Evolutionary conservation across 495 filamentous ascomycete species (phyloP).

Genomic region (Amphirosellinia nigrospora): DNA sequence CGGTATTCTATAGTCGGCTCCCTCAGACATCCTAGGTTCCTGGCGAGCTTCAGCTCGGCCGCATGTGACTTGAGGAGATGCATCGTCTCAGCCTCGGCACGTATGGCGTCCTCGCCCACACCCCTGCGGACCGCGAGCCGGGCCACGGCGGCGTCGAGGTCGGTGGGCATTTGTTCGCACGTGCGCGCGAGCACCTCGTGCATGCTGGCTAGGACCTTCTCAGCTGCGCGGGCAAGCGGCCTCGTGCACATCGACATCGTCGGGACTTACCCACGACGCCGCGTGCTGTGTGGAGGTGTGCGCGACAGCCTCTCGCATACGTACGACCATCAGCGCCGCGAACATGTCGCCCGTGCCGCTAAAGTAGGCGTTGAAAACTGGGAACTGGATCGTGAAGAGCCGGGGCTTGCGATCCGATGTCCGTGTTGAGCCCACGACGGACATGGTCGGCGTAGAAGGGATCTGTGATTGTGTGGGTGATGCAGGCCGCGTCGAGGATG

Average conservation of each 20-base stretch:
- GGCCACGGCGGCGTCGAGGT: constrained; percentile 40
- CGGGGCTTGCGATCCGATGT: constrained; percentile 68
- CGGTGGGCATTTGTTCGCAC: constrained; percentile 61
- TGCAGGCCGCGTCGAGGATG: constrained; percentile 36
- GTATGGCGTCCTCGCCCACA: constrained; percentile 43
- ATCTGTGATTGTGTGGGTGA: constrained; percentile 43
- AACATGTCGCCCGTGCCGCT: constrained; percentile 99
- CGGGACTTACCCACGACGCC: constrained; percentile 71
- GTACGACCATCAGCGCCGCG: constrained; percentile 84
- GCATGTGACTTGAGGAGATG: constrained; percentile 75
- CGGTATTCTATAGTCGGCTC: constrained; percentile 65
- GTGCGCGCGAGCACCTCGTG: constrained; percentile 82
- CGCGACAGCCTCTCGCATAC: constrained; percentile 81
- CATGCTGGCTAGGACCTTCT: constrained; percentile 94
- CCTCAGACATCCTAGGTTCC: constrained; percentile 69
- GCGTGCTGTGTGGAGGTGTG: constrained; percentile 46
- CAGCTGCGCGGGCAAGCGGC: constrained; percentile 79
- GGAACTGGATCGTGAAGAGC: constrained; percentile 82
- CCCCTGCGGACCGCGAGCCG: constrained; percentile 36
- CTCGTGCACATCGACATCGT: constrained; percentile 70
- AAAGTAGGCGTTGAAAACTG: constrained; percentile 89
- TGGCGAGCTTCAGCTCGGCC: constrained; percentile 78
- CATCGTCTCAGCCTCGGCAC: constrained; percentile 60
- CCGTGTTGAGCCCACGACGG: constrained; percentile 79
- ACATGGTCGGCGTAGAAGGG: constrained; percentile 55